Evolutionary conservation across 2,329 filamentous ascomycete species (phyloP).

Genomic region (Boeremia lycopersici): DNA sequence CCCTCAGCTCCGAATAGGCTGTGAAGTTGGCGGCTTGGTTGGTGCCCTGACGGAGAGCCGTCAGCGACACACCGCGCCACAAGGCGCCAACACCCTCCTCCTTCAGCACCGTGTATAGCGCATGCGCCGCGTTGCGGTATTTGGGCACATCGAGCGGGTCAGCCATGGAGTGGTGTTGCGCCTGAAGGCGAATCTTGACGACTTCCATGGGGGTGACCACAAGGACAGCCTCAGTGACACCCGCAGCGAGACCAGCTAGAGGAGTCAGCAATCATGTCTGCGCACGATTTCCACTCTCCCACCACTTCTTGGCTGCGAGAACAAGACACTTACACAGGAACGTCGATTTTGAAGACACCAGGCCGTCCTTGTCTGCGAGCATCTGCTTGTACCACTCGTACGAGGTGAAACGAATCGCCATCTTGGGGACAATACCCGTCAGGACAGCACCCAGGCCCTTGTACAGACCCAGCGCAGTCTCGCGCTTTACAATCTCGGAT

Average conservation of each 20-base stretch:
- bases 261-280: conserved; percentile 19
- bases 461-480: conserved; percentile 92
- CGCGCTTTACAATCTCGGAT: conserved; percentile 81
- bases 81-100: conserved; percentile 89
- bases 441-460: conserved; percentile 97
- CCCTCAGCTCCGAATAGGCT: conserved; percentile 93
- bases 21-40: conserved; percentile 98
- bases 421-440: conserved; percentile 96
- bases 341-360: conserved; percentile 72
- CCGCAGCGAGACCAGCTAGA: conserved; percentile 82
- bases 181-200: conserved; percentile 97
- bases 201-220: conserved; percentile 99
- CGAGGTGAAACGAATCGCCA: conserved; percentile 98
- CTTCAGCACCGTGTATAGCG: conserved; percentile 82
- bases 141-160: conserved; percentile 96
- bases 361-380: conserved; percentile 71
- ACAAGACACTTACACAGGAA: conserved; percentile 62
- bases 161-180: conserved; percentile 96
- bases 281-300: no score
- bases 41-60: conserved; percentile 89
- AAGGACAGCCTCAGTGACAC: conserved; percentile 93
- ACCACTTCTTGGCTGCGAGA: no score
- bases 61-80: conserved; percentile 92
- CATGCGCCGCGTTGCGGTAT: conserved; percentile 90
- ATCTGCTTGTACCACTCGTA: conserved; percentile 94